A percentile compares a stretch with the other conserved stretches of the same genome.
Evolutionary conservation across 129 eudicot species (phyloP).

Genomic region (Artemisia tridentata): DNA sequence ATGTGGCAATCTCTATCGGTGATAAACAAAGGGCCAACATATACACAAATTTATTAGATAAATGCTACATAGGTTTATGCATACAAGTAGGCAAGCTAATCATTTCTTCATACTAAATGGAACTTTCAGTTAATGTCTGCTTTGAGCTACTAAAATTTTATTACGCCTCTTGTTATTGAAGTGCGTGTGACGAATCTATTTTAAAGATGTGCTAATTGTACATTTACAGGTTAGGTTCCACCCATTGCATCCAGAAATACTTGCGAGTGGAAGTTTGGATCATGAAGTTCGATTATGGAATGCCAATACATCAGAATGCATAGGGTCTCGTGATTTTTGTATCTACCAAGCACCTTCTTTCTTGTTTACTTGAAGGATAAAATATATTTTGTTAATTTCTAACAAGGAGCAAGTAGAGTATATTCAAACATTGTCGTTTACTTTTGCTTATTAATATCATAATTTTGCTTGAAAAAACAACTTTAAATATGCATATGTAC

Average conservation of each 20-base stretch:
- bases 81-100: not conserved
- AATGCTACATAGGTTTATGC: no score
- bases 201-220: constrained; percentile 10
- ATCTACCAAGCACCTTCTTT: constrained; percentile 30
- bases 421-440: constrained; percentile 2
- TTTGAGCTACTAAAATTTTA: not conserved
- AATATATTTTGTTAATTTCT: constrained; percentile 7
- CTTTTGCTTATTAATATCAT: no score
- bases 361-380: not conserved
- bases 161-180: constrained; percentile 4
- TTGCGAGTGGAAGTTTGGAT: constrained; percentile 98
- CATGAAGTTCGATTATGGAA: constrained; percentile 98
- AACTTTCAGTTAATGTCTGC: not conserved
- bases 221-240: constrained; percentile 89
- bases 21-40: no score
- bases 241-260: constrained; percentile 75
- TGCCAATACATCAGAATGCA: constrained; percentile 91
- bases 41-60: no score
- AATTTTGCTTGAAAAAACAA: constrained; percentile 9
- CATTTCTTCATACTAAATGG: not conserved
- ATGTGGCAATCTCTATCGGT: no score
- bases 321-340: constrained; percentile 89
- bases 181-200: not conserved
- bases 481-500: constrained; percentile 7
- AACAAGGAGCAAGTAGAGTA: not conserved